A percentile compares a stretch with the other conserved stretches of the same genome.
Conservation (phyloP, 768 basidiomycete genomes). For the Pleurotus salmoneostramineus region DNA sequence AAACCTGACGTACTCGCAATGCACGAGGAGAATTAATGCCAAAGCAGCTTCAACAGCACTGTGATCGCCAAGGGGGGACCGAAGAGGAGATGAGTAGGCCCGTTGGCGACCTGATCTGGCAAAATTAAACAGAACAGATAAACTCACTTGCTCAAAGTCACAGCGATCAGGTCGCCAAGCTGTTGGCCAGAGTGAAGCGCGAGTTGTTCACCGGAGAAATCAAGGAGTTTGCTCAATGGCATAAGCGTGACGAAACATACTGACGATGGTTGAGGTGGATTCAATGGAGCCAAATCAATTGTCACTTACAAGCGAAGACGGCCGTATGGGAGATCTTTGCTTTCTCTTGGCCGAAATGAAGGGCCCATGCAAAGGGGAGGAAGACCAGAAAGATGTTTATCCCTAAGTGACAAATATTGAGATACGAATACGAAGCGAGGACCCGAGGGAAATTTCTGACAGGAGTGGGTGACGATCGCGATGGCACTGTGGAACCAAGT, state of each 20-base stretch:
- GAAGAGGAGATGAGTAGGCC: background rate
- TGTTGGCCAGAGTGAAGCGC: constrained; percentile 54
- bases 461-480: background rate
- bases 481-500: constrained; percentile 2
- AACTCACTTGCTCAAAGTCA: constrained; percentile 63
- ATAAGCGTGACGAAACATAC: constrained; percentile 66
- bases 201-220: constrained; percentile 58
- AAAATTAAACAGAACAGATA: background rate
- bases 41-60: constrained; percentile 72
- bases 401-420: constrained; percentile 30
- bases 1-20: constrained; percentile 57
- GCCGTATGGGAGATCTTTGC: constrained; percentile 14
- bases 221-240: constrained; percentile 61
- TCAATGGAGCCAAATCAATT: background rate
- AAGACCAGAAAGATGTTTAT: constrained; percentile 56
- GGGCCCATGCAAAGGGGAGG: constrained; percentile 59
- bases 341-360: constrained; percentile 41
- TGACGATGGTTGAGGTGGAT: constrained; percentile 20
- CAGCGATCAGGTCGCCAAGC: constrained; percentile 59
- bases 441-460: background rate
- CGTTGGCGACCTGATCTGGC: background rate
- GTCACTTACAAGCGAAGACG: constrained; percentile 42
- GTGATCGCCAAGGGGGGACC: background rate
- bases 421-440: background rate
- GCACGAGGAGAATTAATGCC: constrained; percentile 57